These are phyloP conservation scores for Aphanomyces invadans DNA, from an alignment of 352 stramenopile genomes.

Conservation along the genomic window DNA sequence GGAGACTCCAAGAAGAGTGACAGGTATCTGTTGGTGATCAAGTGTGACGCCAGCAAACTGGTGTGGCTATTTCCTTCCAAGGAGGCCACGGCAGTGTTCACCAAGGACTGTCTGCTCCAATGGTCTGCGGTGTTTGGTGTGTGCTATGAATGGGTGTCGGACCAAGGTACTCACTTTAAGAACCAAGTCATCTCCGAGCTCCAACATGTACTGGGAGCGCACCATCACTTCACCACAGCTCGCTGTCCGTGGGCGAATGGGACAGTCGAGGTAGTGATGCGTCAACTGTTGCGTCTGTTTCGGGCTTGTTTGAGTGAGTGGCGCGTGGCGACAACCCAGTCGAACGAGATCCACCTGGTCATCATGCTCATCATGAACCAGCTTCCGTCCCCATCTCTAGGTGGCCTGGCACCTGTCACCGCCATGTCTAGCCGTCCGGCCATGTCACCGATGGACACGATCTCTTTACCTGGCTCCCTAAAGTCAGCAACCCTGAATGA, in stretches of 20 bases:
- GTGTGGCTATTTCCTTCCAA: slow-evolving; percentile 1
- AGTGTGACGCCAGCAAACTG: slow-evolving; percentile 9
- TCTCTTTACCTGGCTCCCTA: neutral
- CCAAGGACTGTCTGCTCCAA: neutral
- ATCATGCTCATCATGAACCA: slow-evolving; percentile 9
- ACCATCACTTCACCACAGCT: slow-evolving; percentile 20
- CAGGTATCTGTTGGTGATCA: slow-evolving; percentile 11
- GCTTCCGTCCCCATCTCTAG: neutral
- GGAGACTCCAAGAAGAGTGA: slow-evolving; percentile 11
- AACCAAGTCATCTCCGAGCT: slow-evolving; percentile 17
- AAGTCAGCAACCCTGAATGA: neutral
- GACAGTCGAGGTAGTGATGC: neutral
- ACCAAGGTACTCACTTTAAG: slow-evolving; percentile 22
- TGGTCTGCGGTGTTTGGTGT: neutral
- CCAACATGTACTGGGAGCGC: slow-evolving; percentile 5
- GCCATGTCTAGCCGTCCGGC: neutral
- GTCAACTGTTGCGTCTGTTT: neutral
- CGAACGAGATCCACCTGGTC: neutral
- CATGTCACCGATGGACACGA: neutral
- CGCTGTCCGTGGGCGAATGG: slow-evolving; percentile 15
- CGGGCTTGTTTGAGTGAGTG: slow-evolving; percentile 4
- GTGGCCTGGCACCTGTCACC: neutral
- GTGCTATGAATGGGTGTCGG: slow-evolving; percentile 6
- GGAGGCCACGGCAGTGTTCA: neutral
- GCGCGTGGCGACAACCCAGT: neutral